These are phyloP conservation scores for Blastobotrys attinorum DNA, from an alignment of 805 yeast species.

Conservation along the genomic window DNA sequence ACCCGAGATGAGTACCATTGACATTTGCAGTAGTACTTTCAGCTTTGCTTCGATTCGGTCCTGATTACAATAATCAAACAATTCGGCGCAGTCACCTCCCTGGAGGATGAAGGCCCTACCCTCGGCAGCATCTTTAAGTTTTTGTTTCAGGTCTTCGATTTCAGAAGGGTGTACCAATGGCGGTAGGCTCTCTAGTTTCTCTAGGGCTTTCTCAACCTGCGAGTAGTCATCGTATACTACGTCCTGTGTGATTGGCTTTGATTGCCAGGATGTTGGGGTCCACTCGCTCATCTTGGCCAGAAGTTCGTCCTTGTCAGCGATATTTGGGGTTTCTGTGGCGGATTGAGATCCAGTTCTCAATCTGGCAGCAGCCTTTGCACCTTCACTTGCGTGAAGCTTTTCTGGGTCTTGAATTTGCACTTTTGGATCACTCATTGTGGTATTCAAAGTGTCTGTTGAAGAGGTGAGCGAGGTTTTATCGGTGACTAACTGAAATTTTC, in stretches of 20 bases:
- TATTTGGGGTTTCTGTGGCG: background rate
- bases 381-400: slow-evolving; percentile 29
- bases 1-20: slow-evolving; percentile 39
- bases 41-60: slow-evolving; percentile 35
- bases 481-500: too few species aligned
- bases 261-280: slow-evolving; percentile 37
- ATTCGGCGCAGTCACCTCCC: slow-evolving; percentile 40
- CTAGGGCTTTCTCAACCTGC: slow-evolving; percentile 32
- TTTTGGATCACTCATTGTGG: slow-evolving; percentile 14
- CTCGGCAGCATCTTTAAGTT: slow-evolving; percentile 33
- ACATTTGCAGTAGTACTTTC: slow-evolving; percentile 36
- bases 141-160: slow-evolving; percentile 28
- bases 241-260: slow-evolving; percentile 36
- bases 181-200: slow-evolving; percentile 35
- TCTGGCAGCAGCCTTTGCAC: slow-evolving; percentile 32
- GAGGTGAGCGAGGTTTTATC: background rate
- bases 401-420: slow-evolving; percentile 28
- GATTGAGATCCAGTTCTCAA: slow-evolving; percentile 29
- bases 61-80: slow-evolving; percentile 36
- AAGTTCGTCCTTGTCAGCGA: background rate
- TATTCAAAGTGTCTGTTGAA: background rate
- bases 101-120: slow-evolving; percentile 38
- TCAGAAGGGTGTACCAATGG: slow-evolving; percentile 35
- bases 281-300: slow-evolving; percentile 17
- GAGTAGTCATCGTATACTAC: slow-evolving; percentile 34